Evolutionary conservation across 1,284 basidiomycete species (phyloP).

Genomic region (Rhodotorula glutinis): DNA sequence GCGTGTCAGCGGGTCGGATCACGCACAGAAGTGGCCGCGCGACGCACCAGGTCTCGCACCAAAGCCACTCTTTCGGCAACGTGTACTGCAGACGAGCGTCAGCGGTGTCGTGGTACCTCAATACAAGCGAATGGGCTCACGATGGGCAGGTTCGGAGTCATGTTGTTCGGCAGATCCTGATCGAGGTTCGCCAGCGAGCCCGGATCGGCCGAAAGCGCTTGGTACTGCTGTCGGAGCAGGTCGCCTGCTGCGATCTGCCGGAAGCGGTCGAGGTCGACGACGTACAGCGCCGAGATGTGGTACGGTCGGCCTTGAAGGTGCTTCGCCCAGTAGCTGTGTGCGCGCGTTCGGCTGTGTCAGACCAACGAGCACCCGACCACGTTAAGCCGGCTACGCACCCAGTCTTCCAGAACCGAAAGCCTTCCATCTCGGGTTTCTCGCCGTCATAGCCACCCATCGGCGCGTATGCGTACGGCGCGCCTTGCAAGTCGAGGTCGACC

Average conservation of each 20-base stretch:
- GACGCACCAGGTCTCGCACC: slow-evolving; percentile 67
- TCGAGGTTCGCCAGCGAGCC: slow-evolving; percentile 91
- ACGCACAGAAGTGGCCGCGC: not conserved
- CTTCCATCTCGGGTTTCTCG: slow-evolving; percentile 90
- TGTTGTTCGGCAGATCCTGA: slow-evolving; percentile 91
- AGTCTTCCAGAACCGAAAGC: slow-evolving; percentile 96
- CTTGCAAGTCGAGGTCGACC: slow-evolving; percentile 83
- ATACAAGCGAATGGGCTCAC: slow-evolving; percentile 53
- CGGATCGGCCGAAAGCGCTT: slow-evolving; percentile 87
- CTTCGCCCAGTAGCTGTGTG: slow-evolving; percentile 74
- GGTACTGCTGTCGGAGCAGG: slow-evolving; percentile 85
- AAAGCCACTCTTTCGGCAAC: slow-evolving; percentile 84
- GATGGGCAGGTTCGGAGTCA: slow-evolving; percentile 52
- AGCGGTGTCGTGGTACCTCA: not conserved
- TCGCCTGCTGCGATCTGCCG: slow-evolving; percentile 69
- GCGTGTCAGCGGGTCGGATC: not conserved
- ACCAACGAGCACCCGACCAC: not conserved
- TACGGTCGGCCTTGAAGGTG: slow-evolving; percentile 77
- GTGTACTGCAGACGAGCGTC: slow-evolving; percentile 60
- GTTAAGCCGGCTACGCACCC: slow-evolving; percentile 47
- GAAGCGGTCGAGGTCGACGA: slow-evolving; percentile 93
- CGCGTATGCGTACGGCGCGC: slow-evolving; percentile 88
- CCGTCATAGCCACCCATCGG: slow-evolving; percentile 77
- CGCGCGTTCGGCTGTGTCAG: slow-evolving; percentile 45
- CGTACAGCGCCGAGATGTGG: slow-evolving; percentile 92